Evolutionary conservation across 768 basidiomycete genomes (phyloP).

Genomic region (Leccinum arenicola): DNA sequence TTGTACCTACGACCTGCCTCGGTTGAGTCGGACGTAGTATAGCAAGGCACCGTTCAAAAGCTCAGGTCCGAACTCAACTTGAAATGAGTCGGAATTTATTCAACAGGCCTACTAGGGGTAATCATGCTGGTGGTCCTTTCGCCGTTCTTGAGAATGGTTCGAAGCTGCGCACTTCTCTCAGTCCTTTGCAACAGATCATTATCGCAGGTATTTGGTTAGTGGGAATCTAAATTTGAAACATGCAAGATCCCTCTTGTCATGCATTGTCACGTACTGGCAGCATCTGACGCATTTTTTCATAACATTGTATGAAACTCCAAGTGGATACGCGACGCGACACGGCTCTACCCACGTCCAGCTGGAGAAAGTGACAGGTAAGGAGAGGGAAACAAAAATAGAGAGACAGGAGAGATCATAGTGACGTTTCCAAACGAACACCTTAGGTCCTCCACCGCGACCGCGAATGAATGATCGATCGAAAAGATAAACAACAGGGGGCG

Average conservation of each 20-base stretch:
- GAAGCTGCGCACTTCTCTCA: background rate
- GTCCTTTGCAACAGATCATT: background rate
- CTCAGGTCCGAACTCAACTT: background rate
- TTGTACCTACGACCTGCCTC: background rate
- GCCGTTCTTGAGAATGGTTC: background rate
- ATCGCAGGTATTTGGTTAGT: background rate
- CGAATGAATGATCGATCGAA: background rate
- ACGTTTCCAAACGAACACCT: background rate
- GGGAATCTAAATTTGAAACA: background rate
- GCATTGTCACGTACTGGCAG: too few species aligned
- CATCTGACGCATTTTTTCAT: background rate
- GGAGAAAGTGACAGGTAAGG: background rate
- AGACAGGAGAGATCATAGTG: background rate
- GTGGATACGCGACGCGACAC: background rate
- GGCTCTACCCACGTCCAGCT: background rate
- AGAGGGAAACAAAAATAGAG: background rate
- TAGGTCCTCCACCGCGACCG: background rate
- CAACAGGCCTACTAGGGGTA: background rate
- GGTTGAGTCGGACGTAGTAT: background rate
- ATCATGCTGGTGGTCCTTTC: background rate
- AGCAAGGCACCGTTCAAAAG: background rate
- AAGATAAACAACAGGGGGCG: background rate
- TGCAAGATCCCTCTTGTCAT: background rate
- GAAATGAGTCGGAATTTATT: background rate
- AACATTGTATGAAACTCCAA: background rate